Conservation (phyloP, 768 basidiomycete species). For the Pleurotus tuoliensis region DNA sequence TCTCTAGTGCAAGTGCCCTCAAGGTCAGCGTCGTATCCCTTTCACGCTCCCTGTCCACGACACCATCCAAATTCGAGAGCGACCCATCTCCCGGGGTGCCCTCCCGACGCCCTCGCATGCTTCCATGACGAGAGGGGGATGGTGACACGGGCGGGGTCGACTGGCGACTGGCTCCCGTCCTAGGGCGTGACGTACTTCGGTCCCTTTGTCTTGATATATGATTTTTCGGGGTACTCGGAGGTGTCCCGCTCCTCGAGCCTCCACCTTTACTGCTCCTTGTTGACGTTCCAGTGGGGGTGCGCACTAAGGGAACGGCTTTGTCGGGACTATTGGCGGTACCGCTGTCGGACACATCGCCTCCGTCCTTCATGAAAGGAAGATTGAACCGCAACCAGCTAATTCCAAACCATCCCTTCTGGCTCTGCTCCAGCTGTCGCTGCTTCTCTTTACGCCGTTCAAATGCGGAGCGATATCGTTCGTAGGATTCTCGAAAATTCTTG, state of each 20-base stretch:
- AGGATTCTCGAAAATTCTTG: slow-evolving; percentile 77
- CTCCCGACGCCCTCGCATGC: background rate
- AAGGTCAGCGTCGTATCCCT: slow-evolving; percentile 2
- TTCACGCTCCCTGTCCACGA: background rate
- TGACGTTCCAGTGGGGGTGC: slow-evolving; percentile 12
- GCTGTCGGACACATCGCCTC: background rate
- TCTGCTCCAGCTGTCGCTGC: slow-evolving; percentile 37
- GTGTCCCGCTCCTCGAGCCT: slow-evolving; percentile 32
- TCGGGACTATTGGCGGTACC: background rate
- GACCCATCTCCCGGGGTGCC: background rate
- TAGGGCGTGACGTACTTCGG: background rate
- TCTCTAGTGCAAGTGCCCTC: slow-evolving; percentile 4
- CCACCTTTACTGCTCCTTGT: slow-evolving; percentile 22
- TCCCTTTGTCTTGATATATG: slow-evolving; percentile 5
- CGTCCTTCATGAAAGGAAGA: background rate
- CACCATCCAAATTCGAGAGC: background rate
- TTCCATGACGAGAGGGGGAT: slow-evolving; percentile 4
- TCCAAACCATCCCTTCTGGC: slow-evolving; percentile 26
- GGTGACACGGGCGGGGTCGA: slow-evolving; percentile 5
- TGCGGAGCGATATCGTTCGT: slow-evolving; percentile 85
- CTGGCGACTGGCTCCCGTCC: background rate
- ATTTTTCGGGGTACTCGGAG: slow-evolving; percentile 19
- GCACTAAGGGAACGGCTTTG: background rate
- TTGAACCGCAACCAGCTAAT: slow-evolving; percentile 16
- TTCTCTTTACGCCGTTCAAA: slow-evolving; percentile 81